A percentile compares a stretch with the other conserved stretches of the same genome.
Evolutionary conservation across 371 early-diverging fungal genomes (phyloP).

Genomic region (Rhizomucor pusillus): DNA sequence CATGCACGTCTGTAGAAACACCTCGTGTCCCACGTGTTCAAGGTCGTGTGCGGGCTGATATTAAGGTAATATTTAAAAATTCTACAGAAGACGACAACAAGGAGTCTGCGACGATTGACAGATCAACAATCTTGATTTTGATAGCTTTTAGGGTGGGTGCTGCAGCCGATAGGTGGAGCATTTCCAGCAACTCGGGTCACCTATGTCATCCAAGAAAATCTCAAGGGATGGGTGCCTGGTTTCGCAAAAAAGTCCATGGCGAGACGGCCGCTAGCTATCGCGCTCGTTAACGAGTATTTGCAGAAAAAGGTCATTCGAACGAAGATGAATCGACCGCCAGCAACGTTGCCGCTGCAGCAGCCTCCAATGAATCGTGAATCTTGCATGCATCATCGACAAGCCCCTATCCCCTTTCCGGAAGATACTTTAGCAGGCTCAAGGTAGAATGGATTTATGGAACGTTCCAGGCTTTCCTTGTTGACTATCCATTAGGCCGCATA

Average conservation of each 20-base stretch:
- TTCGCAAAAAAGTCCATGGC: conserved; percentile 64
- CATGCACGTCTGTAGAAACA: conserved; percentile 64
- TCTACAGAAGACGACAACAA: too few relatives aligned
- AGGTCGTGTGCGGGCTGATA: conserved; percentile 54
- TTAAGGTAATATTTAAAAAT: conserved; percentile 36
- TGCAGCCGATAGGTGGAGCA: conserved; percentile 51
- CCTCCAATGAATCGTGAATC: background rate
- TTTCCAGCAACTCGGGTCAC: conserved; percentile 58
- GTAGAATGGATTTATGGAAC: background rate
- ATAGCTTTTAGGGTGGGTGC: conserved; percentile 60
- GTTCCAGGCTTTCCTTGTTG: too few relatives aligned
- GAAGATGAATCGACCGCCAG: conserved; percentile 15
- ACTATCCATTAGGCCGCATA: background rate
- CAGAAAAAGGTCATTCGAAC: conserved; percentile 41
- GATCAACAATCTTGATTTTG: background rate
- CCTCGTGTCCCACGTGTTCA: conserved; percentile 57
- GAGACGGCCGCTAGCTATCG: conserved; percentile 60
- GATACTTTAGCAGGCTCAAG: background rate
- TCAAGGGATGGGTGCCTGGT: conserved; percentile 59
- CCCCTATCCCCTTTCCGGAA: background rate
- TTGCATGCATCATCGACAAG: background rate
- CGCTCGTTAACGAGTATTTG: conserved; percentile 61
- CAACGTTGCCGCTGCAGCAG: conserved; percentile 14
- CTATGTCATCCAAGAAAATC: conserved; percentile 49
- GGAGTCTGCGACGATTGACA: background rate